These are phyloP conservation scores for Starmerella bombi DNA, from an alignment of 805 yeast genomes.

Conservation along the genomic window DNA sequence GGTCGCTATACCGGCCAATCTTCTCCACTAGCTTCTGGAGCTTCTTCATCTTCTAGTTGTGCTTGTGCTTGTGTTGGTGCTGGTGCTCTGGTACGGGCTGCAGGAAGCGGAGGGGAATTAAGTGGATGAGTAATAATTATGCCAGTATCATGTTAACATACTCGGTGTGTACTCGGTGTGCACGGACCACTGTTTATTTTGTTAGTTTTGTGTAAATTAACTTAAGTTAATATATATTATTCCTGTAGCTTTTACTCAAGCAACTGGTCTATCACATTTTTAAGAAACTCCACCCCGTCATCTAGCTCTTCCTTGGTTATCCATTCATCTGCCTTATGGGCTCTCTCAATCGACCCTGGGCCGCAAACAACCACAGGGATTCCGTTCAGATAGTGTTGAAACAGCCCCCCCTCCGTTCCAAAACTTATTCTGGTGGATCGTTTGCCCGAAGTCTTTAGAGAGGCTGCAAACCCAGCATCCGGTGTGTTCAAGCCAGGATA, in stretches of 20 bases:
- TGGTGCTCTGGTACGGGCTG: too few species aligned
- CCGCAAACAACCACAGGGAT: constrained; percentile 17
- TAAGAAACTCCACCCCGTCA: constrained; percentile 6
- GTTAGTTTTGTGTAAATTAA: too few species aligned
- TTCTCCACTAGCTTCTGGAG: constrained; percentile 11
- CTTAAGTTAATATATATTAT: too few species aligned
- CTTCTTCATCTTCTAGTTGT: too few species aligned
- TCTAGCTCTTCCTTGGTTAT: constrained; percentile 9
- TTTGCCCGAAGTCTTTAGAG: neutral
- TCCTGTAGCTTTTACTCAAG: too few species aligned
- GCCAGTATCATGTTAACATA: too few species aligned
- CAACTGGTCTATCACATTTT: neutral
- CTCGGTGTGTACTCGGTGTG: too few species aligned
- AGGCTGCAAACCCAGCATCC: constrained; percentile 1
- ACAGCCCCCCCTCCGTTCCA: constrained; percentile 19
- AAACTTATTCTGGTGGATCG: constrained; percentile 9
- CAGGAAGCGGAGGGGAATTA: too few species aligned
- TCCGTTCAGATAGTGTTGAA: constrained; percentile 10
- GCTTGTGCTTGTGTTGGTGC: too few species aligned
- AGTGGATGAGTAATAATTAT: too few species aligned
- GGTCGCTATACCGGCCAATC: constrained; percentile 16
- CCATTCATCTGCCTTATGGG: constrained; percentile 19
- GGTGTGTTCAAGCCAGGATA: constrained; percentile 14
- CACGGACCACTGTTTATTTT: too few species aligned
- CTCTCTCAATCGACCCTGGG: constrained; percentile 17